Base-by-base conservation (phyloP, 257 asterid species). In the Nyctanthes arbortristis region DNA sequence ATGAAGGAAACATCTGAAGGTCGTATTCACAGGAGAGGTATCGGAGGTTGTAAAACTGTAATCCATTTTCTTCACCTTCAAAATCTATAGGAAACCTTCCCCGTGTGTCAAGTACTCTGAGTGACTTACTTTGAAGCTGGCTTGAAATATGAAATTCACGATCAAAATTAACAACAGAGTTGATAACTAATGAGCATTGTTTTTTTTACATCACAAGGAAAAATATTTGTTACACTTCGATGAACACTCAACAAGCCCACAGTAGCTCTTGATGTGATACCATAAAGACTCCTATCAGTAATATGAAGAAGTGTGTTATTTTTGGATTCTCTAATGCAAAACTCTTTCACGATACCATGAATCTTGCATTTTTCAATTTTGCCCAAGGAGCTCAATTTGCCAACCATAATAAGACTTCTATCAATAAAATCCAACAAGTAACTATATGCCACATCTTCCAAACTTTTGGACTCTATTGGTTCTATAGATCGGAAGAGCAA, bases 341-440 rank as follows among this genome's bases (percentile, higher is more conserved):
- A 29, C 22, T 16, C n/a, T n/a, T n/a, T n/a, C n/a, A n/a, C n/a
- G n/a, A n/a, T n/a, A n/a, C n/a, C n/a, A n/a, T n/a, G n/a, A n/a
- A n/a, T n/a, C n/a, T 16, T 54, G 22, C 72, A 67, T 9, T 20
- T 10, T 18, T 67, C 34, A 34, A 55, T 67, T 67, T 54, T 49
- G 6, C 72, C 72, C 4, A 22, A 22, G 12, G 5, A 52, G n/a
- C 61, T 54, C 45, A 32, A 9, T 56, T 67, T 32, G 57, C 30
- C 56, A 43, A 65, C 59, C 4, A 65, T 9, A n/a, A 39, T 6
- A 37, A 65, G 52, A 28, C 30, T 65, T 25, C 36, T 43, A 16
- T 40, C 39, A 3, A 39, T 36, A 24, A 32, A 52, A 22, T 52
- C n/a, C n/a, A n/a, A n/a, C n/a, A n/a, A 45, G 39, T 27, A 52